phyloP scores from a whole-genome alignment of 2,329 filamentous ascomycete species.

The Colletotrichum musicola region DNA sequence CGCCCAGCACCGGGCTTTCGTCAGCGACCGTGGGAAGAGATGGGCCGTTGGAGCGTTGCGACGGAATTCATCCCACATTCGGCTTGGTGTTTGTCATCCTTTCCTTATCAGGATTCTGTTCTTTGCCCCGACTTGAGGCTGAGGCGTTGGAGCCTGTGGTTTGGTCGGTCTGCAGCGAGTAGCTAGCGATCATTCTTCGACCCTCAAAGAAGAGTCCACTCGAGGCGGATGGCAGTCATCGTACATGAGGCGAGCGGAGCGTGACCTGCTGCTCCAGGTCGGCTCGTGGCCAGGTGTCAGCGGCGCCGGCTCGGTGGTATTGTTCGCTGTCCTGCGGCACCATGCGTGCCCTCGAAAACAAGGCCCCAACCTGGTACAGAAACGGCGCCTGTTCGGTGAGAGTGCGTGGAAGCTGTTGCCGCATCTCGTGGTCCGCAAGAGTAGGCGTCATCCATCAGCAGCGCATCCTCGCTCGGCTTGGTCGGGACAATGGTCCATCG shows the following conservation, averaged over 20 bases:
- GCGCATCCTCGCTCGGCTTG: slow-evolving; percentile 12
- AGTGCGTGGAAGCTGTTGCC: slow-evolving; percentile 14
- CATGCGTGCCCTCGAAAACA: slow-evolving; percentile 17
- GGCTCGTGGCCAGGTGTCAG: neutral
- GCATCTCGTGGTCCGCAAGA: slow-evolving; percentile 5
- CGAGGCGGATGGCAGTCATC: neutral
- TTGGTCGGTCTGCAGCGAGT: neutral
- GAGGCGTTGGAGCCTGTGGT: neutral
- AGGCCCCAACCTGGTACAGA: no score
- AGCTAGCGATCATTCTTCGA: neutral
- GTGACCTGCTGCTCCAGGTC: slow-evolving; percentile 13
- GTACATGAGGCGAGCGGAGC: slow-evolving; percentile 1
- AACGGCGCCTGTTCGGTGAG: no score
- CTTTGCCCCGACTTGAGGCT: slow-evolving; percentile 3
- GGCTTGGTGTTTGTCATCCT: slow-evolving; percentile 35
- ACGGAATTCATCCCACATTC: slow-evolving; percentile 35
- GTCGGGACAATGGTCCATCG: slow-evolving; percentile 13
- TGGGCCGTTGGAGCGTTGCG: slow-evolving; percentile 31
- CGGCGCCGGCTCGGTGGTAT: slow-evolving; percentile 21
- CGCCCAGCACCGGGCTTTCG: slow-evolving; percentile 29
- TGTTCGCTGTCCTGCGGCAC: slow-evolving; percentile 9
- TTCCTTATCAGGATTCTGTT: slow-evolving; percentile 18
- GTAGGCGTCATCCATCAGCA: slow-evolving; percentile 2
- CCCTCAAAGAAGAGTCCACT: neutral
- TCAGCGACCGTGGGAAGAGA: slow-evolving; percentile 30